These are phyloP conservation scores for Lagenaria siceraria DNA, from an alignment of 306 rosid genomes.

Conservation along the genomic window DNA sequence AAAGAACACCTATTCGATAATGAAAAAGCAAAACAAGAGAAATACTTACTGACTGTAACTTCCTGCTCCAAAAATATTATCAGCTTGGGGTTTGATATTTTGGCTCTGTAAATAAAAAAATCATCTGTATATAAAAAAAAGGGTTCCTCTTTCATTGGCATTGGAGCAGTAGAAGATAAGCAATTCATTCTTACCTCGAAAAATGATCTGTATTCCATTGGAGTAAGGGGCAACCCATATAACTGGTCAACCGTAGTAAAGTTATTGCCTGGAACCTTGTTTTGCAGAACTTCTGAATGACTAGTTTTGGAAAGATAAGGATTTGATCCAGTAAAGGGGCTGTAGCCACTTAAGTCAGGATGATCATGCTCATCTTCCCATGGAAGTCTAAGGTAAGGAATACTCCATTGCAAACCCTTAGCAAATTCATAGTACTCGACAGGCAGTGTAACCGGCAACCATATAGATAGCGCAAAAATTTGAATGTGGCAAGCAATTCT, in stretches of 20 bases:
- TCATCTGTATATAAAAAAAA: background rate
- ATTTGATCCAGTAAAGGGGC: conserved; percentile 33
- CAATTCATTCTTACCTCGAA: conserved; percentile 48
- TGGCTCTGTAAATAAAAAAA: conserved; percentile 36
- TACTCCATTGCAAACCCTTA: conserved; percentile 62
- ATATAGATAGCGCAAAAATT: conserved; percentile 70
- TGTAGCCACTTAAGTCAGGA: conserved; percentile 24
- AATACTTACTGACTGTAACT: conserved; percentile 42
- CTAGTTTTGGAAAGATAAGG: conserved; percentile 20
- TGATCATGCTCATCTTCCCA: conserved; percentile 47
- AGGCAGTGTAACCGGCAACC: conserved; percentile 64
- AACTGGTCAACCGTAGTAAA: conserved; percentile 25
- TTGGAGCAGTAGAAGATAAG: conserved; percentile 4
- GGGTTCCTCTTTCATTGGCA: background rate
- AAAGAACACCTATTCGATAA: background rate
- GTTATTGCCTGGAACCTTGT: conserved; percentile 16
- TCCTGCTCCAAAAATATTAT: conserved; percentile 35
- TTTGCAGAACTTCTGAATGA: conserved; percentile 20
- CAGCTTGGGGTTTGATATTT: conserved; percentile 60
- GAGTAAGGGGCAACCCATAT: conserved; percentile 64
- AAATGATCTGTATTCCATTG: conserved; percentile 59
- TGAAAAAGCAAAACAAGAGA: background rate
- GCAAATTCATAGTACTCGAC: conserved; percentile 65
- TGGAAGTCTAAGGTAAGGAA: conserved; percentile 60
- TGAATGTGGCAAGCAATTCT: conserved; percentile 81